phyloP scores from a whole-genome alignment of 192 early-diverging fungal genomes.

The Spizellomyces sp. region DNA sequence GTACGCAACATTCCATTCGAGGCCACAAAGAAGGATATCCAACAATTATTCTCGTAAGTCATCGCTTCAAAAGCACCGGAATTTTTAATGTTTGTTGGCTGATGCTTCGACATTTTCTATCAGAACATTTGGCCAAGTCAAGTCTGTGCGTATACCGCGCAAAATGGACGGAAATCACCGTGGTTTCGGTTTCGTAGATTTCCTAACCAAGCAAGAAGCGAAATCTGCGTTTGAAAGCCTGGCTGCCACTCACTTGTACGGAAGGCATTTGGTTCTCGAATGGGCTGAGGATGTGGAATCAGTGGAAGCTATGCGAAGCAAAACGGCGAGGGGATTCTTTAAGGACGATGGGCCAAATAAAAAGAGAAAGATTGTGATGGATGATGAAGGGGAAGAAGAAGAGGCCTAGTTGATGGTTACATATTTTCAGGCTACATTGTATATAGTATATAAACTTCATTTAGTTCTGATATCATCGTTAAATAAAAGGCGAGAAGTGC shows the following conservation, averaged over 20 bases:
- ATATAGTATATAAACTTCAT: too few relatives aligned
- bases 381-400: slow-evolving; percentile 29
- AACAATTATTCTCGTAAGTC: slow-evolving; percentile 78
- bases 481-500: too few relatives aligned
- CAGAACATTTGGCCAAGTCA: slow-evolving; percentile 91
- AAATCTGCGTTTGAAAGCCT: slow-evolving; percentile 85
- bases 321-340: slow-evolving; percentile 79
- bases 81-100: slow-evolving; percentile 9
- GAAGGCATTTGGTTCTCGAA: slow-evolving; percentile 93
- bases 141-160: slow-evolving; percentile 91
- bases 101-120: neutral
- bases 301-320: slow-evolving; percentile 82
- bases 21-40: slow-evolving; percentile 92
- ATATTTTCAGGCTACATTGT: too few relatives aligned
- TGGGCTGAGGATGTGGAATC: slow-evolving; percentile 88
- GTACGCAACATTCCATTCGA: slow-evolving; percentile 97
- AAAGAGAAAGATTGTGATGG: slow-evolving; percentile 67
- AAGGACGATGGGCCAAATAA: slow-evolving; percentile 57
- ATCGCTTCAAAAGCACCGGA: too few relatives aligned
- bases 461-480: too few relatives aligned
- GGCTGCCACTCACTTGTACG: slow-evolving; percentile 92
- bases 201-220: slow-evolving; percentile 94
- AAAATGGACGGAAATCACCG: slow-evolving; percentile 93
- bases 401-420: too few relatives aligned
- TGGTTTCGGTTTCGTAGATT: slow-evolving; percentile 98